Percentiles rank a stretch among this genome's conserved stretches.
phyloP scores from a whole-genome alignment of 2,329 filamentous ascomycete species.

The Colletotrichum salicis region DNA sequence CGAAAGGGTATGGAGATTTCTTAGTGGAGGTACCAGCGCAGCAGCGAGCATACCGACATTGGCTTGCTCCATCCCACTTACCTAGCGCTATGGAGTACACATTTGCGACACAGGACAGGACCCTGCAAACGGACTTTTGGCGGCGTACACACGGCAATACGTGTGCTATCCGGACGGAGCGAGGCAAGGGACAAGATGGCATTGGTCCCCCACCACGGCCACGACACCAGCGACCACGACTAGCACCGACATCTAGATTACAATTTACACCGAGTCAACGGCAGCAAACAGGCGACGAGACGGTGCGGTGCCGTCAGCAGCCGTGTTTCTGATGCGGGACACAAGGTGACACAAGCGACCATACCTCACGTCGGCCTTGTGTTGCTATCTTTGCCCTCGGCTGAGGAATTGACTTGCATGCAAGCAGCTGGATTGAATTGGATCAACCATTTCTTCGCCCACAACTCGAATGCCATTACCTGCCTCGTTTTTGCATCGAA shows the following conservation, averaged over 20 bases:
- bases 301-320: slow-evolving; percentile 22
- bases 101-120: neutral
- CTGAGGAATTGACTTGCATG: neutral
- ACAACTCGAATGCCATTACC: slow-evolving; percentile 15
- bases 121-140: neutral
- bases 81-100: neutral
- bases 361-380: slow-evolving; percentile 12
- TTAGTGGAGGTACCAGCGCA: slow-evolving; percentile 17
- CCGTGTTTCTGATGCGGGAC: slow-evolving; percentile 20
- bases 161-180: neutral
- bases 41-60: neutral
- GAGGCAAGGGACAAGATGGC: slow-evolving; percentile 6
- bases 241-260: neutral
- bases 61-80: neutral
- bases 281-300: slow-evolving; percentile 1
- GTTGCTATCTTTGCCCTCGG: slow-evolving; percentile 9
- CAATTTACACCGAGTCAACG: neutral
- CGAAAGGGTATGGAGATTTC: neutral
- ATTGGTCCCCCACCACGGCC: neutral
- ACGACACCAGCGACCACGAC: neutral
- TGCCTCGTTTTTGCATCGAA: slow-evolving; percentile 1
- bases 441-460: slow-evolving; percentile 3
- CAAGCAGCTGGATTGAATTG: slow-evolving; percentile 1
- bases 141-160: slow-evolving; percentile 1
- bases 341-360: slow-evolving; percentile 11